These are phyloP conservation scores for Ensete ventricosum DNA, from an alignment of 176 grass and related monocot genomes.

Conservation along the genomic window DNA sequence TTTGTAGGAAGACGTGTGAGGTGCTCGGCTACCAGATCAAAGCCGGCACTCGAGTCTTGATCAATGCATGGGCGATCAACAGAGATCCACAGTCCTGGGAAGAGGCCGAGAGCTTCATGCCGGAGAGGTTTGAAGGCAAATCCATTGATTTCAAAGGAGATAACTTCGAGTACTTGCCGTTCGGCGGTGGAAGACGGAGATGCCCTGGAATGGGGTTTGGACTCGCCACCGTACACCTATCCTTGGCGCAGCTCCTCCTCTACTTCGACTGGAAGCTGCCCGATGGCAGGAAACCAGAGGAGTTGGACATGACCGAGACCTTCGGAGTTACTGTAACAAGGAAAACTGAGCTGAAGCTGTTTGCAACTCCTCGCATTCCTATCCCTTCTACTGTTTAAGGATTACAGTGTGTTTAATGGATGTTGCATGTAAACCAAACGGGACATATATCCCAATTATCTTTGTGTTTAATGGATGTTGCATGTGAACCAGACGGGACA, in stretches of 20 bases:
- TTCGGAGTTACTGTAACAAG: not conserved
- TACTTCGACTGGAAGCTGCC: conserved; percentile 2
- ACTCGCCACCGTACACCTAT: not conserved
- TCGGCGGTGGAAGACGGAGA: not conserved
- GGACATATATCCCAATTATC: no score
- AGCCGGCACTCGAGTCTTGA: not conserved
- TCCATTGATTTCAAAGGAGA: not conserved
- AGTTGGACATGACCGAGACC: not conserved
- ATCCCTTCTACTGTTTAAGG: no score
- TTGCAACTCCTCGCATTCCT: no score
- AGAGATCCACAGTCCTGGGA: not conserved
- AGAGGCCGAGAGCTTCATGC: not conserved
- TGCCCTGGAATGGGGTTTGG: not conserved
- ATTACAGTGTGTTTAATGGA: no score
- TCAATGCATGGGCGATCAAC: not conserved
- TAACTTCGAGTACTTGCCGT: not conserved
- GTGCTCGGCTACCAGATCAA: not conserved
- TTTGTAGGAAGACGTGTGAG: not conserved
- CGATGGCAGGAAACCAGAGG: not conserved
- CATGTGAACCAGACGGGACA: no score
- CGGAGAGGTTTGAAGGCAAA: not conserved
- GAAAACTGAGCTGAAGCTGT: no score
- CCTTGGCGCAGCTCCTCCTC: not conserved
- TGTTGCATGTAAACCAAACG: no score
- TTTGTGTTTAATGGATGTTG: no score